Conservation (phyloP, 192 early-diverging fungal species). For the Powellomyces hirtus region DNA sequence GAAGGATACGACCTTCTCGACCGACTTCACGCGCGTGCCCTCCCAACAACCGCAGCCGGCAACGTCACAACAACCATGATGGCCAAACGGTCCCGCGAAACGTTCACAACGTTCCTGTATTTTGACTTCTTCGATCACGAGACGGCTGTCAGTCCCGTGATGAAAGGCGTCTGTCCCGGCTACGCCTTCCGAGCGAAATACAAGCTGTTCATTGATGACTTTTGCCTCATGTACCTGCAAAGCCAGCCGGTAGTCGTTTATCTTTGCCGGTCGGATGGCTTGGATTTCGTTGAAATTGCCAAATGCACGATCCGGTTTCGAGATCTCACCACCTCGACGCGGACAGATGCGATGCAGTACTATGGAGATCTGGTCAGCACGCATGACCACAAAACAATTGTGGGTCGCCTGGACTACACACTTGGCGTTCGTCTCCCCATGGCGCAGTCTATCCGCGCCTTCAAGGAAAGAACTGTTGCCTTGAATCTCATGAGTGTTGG, state of each 20-base stretch:
- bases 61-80: too few relatives aligned
- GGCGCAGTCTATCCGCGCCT: constrained; percentile 49
- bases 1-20: constrained; percentile 31
- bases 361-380: constrained; percentile 49
- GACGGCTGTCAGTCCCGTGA: constrained; percentile 46
- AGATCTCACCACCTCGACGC: constrained; percentile 43
- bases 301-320: constrained; percentile 46
- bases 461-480: constrained; percentile 50
- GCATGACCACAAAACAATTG: constrained; percentile 41
- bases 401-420: constrained; percentile 55
- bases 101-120: constrained; percentile 37
- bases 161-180: constrained; percentile 34
- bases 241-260: constrained; percentile 38
- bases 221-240: constrained; percentile 57
- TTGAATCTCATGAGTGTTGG: constrained; percentile 11
- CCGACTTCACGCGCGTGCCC: constrained; percentile 10
- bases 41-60: background rate
- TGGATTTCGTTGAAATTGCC: constrained; percentile 41
- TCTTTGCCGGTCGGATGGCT: constrained; percentile 46
- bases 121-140: constrained; percentile 65
- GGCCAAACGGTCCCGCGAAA: constrained; percentile 22
- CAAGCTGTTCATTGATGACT: constrained; percentile 56
- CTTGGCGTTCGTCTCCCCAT: constrained; percentile 47
- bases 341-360: constrained; percentile 43
- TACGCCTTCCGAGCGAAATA: constrained; percentile 40